These are phyloP conservation scores for Colletotrichum echinochloae DNA, from an alignment of 2,329 filamentous ascomycete genomes.

Conservation along the genomic window DNA sequence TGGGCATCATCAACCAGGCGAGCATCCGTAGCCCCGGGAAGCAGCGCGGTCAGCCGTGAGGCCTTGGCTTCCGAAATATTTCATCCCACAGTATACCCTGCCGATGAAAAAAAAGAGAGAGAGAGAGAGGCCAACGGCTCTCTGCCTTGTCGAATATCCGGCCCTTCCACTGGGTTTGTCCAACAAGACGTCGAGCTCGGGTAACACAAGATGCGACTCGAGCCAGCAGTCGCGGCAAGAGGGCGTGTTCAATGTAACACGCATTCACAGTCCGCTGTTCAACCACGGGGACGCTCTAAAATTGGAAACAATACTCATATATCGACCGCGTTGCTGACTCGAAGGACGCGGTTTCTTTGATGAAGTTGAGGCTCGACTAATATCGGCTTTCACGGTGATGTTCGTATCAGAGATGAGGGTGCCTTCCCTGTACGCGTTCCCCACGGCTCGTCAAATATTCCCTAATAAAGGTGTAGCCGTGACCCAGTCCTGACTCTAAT, in stretches of 20 bases:
- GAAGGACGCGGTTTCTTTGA: background rate
- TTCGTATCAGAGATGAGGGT: constrained; percentile 6
- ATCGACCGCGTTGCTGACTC: constrained; percentile 7
- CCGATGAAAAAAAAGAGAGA: too few species aligned
- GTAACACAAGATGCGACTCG: constrained; percentile 24
- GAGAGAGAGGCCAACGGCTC: background rate
- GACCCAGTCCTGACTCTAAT: constrained; percentile 20
- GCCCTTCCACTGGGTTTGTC: background rate
- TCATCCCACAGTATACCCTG: background rate
- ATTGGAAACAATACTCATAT: constrained; percentile 30
- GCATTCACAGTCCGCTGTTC: background rate
- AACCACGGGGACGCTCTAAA: constrained; percentile 15
- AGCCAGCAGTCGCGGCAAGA: constrained; percentile 19
- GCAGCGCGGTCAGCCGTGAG: background rate
- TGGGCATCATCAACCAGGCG: background rate
- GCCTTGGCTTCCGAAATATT: background rate
- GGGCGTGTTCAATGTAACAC: constrained; percentile 15
- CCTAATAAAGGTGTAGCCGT: constrained; percentile 49
- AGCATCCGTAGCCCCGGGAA: background rate
- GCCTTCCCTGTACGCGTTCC: constrained; percentile 13
- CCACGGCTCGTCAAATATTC: constrained; percentile 41
- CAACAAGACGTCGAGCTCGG: constrained; percentile 1
- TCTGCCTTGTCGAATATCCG: background rate
- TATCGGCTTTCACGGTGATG: constrained; percentile 7
- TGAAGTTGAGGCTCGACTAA: constrained; percentile 10